Evolutionary conservation across 371 early-diverging fungal genomes (phyloP).

Genomic region (Chytridium lagenaria): DNA sequence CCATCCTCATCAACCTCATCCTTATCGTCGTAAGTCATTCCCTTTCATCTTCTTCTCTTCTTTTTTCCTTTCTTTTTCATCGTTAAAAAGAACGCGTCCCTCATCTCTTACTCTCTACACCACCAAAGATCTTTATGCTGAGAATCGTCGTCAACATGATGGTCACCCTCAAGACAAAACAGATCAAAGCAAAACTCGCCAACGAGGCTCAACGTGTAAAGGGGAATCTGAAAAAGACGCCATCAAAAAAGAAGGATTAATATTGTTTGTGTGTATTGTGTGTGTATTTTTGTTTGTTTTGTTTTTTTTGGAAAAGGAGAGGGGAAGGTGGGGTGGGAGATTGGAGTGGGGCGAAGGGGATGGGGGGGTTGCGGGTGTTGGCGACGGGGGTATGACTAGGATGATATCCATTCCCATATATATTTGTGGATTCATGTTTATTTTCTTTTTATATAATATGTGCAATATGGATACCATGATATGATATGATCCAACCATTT

Average conservation of each 20-base stretch:
- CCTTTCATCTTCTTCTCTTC: background rate
- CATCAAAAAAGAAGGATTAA: background rate
- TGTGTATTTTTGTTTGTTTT: too few relatives aligned
- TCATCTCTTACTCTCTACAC: background rate
- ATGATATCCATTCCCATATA: too few relatives aligned
- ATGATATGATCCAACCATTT: too few relatives aligned
- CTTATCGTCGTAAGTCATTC: constrained; percentile 1
- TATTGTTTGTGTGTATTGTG: background rate
- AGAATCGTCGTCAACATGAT: background rate
- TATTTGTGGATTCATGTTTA: too few relatives aligned
- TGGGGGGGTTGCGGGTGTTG: too few relatives aligned
- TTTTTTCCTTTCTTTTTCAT: background rate
- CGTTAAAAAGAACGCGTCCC: background rate
- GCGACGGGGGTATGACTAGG: too few relatives aligned
- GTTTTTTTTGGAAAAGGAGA: too few relatives aligned
- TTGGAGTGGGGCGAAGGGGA: too few relatives aligned
- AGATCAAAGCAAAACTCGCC: background rate
- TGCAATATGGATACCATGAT: too few relatives aligned
- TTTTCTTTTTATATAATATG: too few relatives aligned
- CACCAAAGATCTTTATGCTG: background rate
- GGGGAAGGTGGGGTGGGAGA: too few relatives aligned
- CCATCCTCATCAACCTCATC: background rate
- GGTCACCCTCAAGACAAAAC: background rate
- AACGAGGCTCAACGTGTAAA: background rate
- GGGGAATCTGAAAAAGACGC: background rate